These are phyloP conservation scores for Cystobasidium onofrii DNA, from an alignment of 768 basidiomycete species.

Conservation along the genomic window DNA sequence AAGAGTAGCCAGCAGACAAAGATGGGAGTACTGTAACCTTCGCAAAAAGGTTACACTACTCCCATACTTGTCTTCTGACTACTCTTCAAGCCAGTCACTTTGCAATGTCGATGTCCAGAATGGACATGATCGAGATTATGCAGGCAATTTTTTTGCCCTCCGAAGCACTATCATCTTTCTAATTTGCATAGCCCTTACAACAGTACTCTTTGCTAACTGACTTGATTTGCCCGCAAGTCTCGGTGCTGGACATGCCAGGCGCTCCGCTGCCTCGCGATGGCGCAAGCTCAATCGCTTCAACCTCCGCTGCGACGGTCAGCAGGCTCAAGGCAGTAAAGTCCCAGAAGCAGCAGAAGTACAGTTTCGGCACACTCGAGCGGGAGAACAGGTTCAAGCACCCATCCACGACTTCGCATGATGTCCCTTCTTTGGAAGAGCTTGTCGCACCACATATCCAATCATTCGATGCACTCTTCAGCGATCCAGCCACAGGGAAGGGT, in stretches of 20 bases:
- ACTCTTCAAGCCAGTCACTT: too few species aligned
- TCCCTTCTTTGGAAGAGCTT: conserved; percentile 80
- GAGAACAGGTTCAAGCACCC: conserved; percentile 60
- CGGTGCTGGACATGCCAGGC: background rate
- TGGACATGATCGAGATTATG: background rate
- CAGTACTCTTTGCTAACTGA: too few species aligned
- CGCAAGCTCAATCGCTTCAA: background rate
- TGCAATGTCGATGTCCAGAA: too few species aligned
- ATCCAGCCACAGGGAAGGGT: conserved; percentile 65
- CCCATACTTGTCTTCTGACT: too few species aligned
- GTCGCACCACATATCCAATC: conserved; percentile 89
- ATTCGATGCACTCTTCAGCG: conserved; percentile 93
- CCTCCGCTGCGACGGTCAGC: background rate
- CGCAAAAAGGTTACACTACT: too few species aligned
- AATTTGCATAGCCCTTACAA: background rate
- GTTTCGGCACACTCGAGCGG: conserved; percentile 41
- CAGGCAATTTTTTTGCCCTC: background rate
- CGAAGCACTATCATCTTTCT: background rate
- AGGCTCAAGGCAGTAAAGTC: background rate
- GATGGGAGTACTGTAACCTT: too few species aligned
- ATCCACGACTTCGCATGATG: conserved; percentile 58
- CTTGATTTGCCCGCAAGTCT: background rate
- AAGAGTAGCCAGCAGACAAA: too few species aligned
- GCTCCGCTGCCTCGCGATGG: background rate
- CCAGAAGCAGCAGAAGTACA: conserved; percentile 5